Percentiles rank a stretch among this genome's conserved stretches.
phyloP scores from a whole-genome alignment of 2,329 filamentous ascomycete species.

The Sporothrix curviconia region DNA sequence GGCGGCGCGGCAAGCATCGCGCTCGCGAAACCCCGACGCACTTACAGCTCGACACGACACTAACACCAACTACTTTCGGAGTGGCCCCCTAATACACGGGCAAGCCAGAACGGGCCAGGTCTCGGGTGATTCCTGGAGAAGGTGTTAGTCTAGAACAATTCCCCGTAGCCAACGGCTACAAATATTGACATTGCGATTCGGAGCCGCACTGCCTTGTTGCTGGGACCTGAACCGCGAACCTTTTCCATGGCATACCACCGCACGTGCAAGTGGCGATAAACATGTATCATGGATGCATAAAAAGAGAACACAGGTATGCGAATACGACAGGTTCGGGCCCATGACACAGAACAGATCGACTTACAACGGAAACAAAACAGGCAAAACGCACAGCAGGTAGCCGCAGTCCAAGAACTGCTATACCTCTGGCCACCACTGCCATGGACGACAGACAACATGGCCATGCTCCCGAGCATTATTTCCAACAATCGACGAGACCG shows the following conservation, averaged over 20 bases:
- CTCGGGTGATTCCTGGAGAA: not conserved
- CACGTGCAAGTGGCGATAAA: conserved; percentile 6
- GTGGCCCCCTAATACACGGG: not conserved
- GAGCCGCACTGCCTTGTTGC: not conserved
- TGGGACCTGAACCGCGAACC: not conserved
- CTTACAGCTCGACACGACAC: not conserved
- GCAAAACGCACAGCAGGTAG: not conserved
- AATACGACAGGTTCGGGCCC: not conserved
- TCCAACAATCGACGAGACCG: not conserved
- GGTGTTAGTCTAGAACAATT: not conserved
- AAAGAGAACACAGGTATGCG: not conserved
- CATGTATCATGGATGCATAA: conserved; percentile 7
- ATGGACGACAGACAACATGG: conserved; percentile 11
- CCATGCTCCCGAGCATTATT: conserved; percentile 10
- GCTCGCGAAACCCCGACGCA: not conserved
- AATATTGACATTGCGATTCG: not conserved
- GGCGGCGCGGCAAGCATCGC: too few species aligned
- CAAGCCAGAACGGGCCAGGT: not conserved
- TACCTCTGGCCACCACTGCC: not conserved
- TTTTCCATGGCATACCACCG: not conserved
- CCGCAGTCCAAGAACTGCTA: not conserved
- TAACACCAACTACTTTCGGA: not conserved
- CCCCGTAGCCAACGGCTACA: too few species aligned
- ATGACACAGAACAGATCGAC: not conserved
- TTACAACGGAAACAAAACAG: not conserved